Base-by-base conservation (phyloP, 306 rosid genomes). In the Canavalia gladiata region DNA sequence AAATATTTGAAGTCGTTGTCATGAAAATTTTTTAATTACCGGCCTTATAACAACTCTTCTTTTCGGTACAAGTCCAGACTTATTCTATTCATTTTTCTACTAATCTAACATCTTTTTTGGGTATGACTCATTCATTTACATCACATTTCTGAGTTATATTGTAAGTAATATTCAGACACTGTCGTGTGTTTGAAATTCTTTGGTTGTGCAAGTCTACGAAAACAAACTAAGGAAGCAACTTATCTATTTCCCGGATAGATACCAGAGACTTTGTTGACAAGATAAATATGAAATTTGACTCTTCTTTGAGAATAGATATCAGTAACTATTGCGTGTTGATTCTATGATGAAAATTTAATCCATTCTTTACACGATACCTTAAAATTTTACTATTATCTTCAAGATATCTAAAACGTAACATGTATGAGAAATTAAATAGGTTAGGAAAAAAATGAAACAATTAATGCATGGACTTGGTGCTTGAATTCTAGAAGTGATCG, bases 1-100 rank as follows among this genome's bases (percentile, higher is more conserved):
- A 41, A 62, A 71, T 39, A 59, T 63, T 47, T 55, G 47, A 81
- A 66, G 86, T 55, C 78, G 3, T 31, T 75, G 37, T 71, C 82
- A 10, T 68, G 41, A 29, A 71, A 8, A 3, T 28, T 47, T 70
- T n/a, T 80, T 49, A 7, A 50, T 25, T 60, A 55, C 67, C 58
- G 60, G 31, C 66, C 60, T 28, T 31, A 2, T 69, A 83, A 80
- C 77, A 28, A 49, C 56, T 57, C 51, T 72, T 42, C 49, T 37
- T 72, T 68, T 68, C 64, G n/a, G n/a, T 64, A 54, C 79, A 63
- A 54, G 66, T 39, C 59, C 47, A 58, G 2, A 10, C 3, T 31
- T 37, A 65, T n/a, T 12, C 30, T 55, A 30, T 30, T 12, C 39
- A 0, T 73, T 72, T 79, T 69, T 59, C 60, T 42, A 33, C 59